Percentiles rank a stretch among this genome's conserved stretches.
Evolutionary conservation across 2,329 filamentous ascomycete species (phyloP).

Genomic region (Venturia carpophila): DNA sequence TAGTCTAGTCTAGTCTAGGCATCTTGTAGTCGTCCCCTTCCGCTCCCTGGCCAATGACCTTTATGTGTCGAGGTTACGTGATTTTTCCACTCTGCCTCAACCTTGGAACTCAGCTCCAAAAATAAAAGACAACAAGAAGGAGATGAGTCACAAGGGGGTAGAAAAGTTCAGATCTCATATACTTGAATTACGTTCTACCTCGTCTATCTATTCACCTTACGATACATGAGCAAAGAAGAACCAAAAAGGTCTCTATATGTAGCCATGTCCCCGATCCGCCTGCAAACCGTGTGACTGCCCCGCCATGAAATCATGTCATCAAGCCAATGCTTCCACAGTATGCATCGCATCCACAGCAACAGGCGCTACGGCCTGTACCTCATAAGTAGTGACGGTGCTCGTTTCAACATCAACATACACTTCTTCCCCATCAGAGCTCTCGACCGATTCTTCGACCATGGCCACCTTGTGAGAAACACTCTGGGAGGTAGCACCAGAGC

Average conservation of each 20-base stretch:
- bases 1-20: too few species aligned
- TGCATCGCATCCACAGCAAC: not conserved
- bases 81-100: too few species aligned
- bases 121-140: too few species aligned
- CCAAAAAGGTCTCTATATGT: conserved; percentile 12
- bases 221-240: conserved; percentile 11
- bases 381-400: conserved; percentile 1
- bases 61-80: too few species aligned
- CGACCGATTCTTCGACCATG: not conserved
- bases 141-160: not conserved
- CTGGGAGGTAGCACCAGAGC: not conserved
- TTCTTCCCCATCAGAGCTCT: not conserved
- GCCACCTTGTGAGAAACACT: not conserved
- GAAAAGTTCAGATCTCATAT: not conserved
- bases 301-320: not conserved
- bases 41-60: too few species aligned
- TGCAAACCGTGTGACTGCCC: not conserved
- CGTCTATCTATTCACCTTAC: conserved; percentile 3
- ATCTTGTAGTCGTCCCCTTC: too few species aligned
- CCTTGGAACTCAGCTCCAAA: too few species aligned
- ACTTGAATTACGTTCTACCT: conserved; percentile 2
- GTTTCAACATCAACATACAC: not conserved
- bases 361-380: not conserved
- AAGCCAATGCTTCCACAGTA: conserved; percentile 1
- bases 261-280: conserved; percentile 1